Percentiles rank a stretch among this genome's conserved stretches.
Evolutionary conservation across 2,329 filamentous ascomycete genomes (phyloP).

Genomic region (Epichloe hybrida): DNA sequence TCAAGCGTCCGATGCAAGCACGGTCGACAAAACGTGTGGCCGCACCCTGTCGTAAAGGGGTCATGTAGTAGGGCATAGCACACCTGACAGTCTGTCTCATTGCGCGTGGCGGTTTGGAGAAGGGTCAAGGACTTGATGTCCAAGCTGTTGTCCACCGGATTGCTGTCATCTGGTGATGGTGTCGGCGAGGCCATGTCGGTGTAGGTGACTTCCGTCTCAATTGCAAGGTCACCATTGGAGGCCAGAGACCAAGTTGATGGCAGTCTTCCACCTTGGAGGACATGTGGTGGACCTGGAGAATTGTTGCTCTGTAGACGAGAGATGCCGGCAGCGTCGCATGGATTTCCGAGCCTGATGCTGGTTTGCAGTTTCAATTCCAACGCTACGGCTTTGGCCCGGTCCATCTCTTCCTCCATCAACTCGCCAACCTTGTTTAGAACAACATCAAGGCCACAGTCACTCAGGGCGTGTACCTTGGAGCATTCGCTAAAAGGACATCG

Average conservation of each 20-base stretch:
- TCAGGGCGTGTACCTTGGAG: constrained; percentile 55
- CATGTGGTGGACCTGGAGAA: constrained; percentile 14
- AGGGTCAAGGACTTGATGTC: constrained; percentile 27
- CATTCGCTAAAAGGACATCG: constrained; percentile 61
- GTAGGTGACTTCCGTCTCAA: constrained; percentile 42
- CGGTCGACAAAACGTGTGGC: constrained; percentile 76
- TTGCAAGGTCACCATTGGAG: constrained; percentile 43
- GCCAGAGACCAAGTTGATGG: constrained; percentile 54
- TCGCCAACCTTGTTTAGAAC: constrained; percentile 57
- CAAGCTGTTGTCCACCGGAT: background rate
- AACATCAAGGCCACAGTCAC: constrained; percentile 67
- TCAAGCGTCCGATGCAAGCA: constrained; percentile 68
- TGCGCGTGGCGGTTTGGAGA: constrained; percentile 47
- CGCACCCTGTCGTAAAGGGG: constrained; percentile 72
- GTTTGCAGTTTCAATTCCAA: constrained; percentile 18
- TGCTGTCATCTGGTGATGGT: background rate
- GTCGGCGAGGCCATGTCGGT: constrained; percentile 11
- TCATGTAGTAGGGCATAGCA: constrained; percentile 74
- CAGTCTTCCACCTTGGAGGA: constrained; percentile 44
- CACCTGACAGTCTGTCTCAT: constrained; percentile 76
- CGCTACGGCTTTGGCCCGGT: constrained; percentile 22
- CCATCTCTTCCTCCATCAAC: constrained; percentile 41
- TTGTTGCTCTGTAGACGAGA: constrained; percentile 24
- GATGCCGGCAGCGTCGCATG: constrained; percentile 27
- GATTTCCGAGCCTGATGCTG: constrained; percentile 22